Conservation (phyloP, 371 early-diverging fungal species). For the Lichtheimia hyalospora region DNA sequence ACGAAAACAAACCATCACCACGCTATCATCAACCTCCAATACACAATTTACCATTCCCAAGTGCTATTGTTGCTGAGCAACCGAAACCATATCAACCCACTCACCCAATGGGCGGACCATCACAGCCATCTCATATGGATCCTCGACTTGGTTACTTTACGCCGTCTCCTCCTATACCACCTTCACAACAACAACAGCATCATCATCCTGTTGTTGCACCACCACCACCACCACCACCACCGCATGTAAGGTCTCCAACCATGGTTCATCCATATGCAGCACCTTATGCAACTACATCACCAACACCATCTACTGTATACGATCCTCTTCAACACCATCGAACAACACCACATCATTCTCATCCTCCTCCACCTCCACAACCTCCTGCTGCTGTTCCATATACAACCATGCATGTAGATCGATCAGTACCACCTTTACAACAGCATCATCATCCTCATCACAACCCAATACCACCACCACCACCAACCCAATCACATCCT, state of each 20-base stretch:
- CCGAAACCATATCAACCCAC: background rate
- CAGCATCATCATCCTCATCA: background rate
- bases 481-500: too few relatives aligned
- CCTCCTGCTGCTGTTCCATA: too few relatives aligned
- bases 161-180: slow-evolving; percentile 15
- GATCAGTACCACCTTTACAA: too few relatives aligned
- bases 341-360: background rate
- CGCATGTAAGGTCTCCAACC: background rate
- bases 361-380: slow-evolving; percentile 1
- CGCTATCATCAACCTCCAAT: slow-evolving; percentile 11
- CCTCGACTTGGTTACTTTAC: slow-evolving; percentile 21
- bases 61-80: slow-evolving; percentile 21
- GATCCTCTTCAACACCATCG: background rate
- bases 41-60: slow-evolving; percentile 32
- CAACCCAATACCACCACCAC: too few relatives aligned
- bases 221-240: slow-evolving; percentile 1
- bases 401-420: too few relatives aligned
- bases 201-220: background rate
- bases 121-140: background rate
- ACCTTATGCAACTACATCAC: background rate
- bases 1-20: slow-evolving; percentile 15
- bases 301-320: too few relatives aligned
- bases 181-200: slow-evolving; percentile 1
- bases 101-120: too few relatives aligned
- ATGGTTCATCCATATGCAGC: background rate